phyloP scores from a whole-genome alignment of 2,329 filamentous ascomycete genomes.

The Phaeosphaeriaceae sp. region DNA sequence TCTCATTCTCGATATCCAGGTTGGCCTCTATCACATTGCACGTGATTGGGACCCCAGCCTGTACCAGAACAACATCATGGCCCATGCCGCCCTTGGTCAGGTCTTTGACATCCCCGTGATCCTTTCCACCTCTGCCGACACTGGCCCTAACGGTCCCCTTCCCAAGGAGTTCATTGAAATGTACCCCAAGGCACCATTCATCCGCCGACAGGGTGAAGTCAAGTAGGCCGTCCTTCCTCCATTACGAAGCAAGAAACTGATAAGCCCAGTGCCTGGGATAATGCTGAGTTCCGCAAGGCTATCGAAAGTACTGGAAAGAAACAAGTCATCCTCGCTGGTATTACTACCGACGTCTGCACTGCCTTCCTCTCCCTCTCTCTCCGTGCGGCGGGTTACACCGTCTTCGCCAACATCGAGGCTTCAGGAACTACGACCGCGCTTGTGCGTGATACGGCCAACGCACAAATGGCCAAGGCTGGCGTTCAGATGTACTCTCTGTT shows the following conservation, averaged over 20 bases:
- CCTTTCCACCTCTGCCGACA: conserved; percentile 72
- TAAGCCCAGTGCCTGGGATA: conserved; percentile 70
- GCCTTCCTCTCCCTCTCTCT: conserved; percentile 76
- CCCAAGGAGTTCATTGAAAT: conserved; percentile 72
- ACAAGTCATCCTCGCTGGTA: conserved; percentile 75
- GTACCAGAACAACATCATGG: conserved; percentile 71
- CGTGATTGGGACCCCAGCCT: conserved; percentile 71
- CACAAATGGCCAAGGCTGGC: conserved; percentile 70
- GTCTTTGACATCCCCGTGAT: conserved; percentile 72
- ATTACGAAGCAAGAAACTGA: conserved; percentile 3
- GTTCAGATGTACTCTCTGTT: conserved; percentile 70
- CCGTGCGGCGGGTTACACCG: conserved; percentile 72
- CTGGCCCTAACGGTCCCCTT: conserved; percentile 73
- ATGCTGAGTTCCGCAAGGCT: conserved; percentile 69
- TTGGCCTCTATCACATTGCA: conserved; percentile 64
- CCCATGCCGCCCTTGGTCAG: conserved; percentile 69
- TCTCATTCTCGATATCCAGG: conserved; percentile 65
- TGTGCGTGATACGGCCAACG: conserved; percentile 68
- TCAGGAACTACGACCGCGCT: conserved; percentile 69
- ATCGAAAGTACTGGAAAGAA: conserved; percentile 69
- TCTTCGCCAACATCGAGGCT: conserved; percentile 76
- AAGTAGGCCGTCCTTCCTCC: conserved; percentile 49
- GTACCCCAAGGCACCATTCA: conserved; percentile 70
- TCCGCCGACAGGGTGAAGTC: conserved; percentile 74
- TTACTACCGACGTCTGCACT: conserved; percentile 78